phyloP scores from a whole-genome alignment of 306 rosid species.

The Dryas alaskensis region DNA sequence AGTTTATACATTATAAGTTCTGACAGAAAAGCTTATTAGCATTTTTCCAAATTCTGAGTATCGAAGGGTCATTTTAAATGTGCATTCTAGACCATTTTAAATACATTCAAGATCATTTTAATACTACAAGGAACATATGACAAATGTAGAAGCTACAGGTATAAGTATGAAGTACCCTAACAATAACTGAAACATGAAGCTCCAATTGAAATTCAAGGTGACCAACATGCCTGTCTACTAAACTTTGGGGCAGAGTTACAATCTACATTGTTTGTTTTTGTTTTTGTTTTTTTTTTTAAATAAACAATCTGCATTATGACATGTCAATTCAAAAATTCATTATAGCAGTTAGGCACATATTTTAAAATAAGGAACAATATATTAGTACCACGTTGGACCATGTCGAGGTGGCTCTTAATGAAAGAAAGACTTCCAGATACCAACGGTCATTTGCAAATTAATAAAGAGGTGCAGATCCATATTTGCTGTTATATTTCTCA shows the following conservation, averaged over 20 bases:
- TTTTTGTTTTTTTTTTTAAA: too few species aligned
- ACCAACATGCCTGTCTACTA: background rate
- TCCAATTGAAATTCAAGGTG: constrained; percentile 5
- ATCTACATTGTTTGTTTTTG: too few species aligned
- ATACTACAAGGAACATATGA: background rate
- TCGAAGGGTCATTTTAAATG: background rate
- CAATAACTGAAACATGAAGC: background rate
- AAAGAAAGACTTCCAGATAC: background rate
- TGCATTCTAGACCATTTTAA: background rate
- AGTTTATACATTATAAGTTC: constrained; percentile 38
- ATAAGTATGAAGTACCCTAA: background rate
- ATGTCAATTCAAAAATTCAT: background rate
- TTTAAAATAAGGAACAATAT: background rate
- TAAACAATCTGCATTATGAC: constrained; percentile 4
- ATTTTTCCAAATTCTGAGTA: background rate
- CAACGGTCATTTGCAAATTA: too few species aligned
- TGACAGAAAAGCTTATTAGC: background rate
- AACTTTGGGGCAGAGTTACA: background rate
- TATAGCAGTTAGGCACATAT: background rate
- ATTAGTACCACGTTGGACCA: background rate
- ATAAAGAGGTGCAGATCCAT: too few species aligned
- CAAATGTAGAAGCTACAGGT: background rate
- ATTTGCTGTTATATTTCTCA: too few species aligned
- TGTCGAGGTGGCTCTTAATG: background rate
- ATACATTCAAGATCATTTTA: background rate